Evolutionary conservation across 345 rosid genomes (phyloP).

Genomic region (Geranium brycei): DNA sequence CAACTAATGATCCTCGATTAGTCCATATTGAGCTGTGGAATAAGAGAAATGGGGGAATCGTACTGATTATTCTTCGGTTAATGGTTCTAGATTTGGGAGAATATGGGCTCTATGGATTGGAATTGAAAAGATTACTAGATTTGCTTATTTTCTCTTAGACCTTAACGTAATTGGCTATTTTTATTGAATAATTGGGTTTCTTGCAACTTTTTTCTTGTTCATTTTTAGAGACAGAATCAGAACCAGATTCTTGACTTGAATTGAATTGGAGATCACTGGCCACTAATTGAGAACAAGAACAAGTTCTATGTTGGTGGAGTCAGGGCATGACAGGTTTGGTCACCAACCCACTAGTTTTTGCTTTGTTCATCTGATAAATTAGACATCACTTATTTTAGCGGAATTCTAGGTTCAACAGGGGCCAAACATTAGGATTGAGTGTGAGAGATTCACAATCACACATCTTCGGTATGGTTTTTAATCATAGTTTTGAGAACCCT

Average conservation of each 20-base stretch:
- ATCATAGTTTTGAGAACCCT: no score
- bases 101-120: neutral
- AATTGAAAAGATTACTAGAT: neutral
- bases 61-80: neutral
- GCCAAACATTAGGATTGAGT: no score
- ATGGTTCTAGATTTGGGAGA: neutral
- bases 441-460: no score
- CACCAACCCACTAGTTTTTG: neutral
- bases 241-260: neutral
- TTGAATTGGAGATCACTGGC: neutral
- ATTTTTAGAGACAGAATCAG: neutral
- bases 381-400: no score
- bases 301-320: neutral
- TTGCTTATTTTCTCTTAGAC: neutral
- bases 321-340: neutral
- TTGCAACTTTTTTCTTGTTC: neutral
- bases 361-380: neutral
- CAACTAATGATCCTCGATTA: no score
- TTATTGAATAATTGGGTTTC: neutral
- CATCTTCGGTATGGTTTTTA: no score
- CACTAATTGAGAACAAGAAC: neutral
- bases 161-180: neutral
- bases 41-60: neutral
- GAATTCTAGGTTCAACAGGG: no score
- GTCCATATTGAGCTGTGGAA: neutral